Evolutionary conservation across 2,329 filamentous ascomycete genomes (phyloP).

Genomic region (Claviceps pusilla): DNA sequence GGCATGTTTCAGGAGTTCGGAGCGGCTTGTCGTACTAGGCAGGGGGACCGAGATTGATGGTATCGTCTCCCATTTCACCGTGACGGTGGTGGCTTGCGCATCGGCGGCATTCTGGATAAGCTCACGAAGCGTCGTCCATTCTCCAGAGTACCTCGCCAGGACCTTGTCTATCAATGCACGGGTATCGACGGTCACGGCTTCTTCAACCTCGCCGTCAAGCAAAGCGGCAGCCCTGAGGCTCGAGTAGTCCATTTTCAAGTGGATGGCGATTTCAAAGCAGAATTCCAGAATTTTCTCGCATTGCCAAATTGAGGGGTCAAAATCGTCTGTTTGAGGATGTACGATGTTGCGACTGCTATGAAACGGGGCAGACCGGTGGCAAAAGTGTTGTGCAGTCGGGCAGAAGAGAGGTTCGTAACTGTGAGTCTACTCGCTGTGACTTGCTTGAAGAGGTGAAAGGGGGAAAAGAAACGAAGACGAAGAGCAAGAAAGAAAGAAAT

Average conservation of each 20-base stretch:
- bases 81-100: conserved; percentile 77
- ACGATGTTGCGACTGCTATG: background rate
- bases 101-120: conserved; percentile 98
- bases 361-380: background rate
- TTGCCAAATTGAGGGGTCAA: background rate
- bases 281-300: background rate
- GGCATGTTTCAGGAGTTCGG: conserved; percentile 65
- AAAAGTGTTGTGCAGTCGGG: background rate
- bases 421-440: background rate
- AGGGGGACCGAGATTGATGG: conserved; percentile 70
- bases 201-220: conserved; percentile 74
- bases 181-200: conserved; percentile 95
- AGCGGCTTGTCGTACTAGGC: conserved; percentile 46
- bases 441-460: background rate
- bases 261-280: background rate
- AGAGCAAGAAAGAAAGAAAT: too few species aligned
- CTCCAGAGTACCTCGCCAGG: conserved; percentile 85
- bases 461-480: too few species aligned
- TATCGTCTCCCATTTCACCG: conserved; percentile 80
- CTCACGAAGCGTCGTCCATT: conserved; percentile 82
- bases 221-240: conserved; percentile 77
- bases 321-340: background rate
- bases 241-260: conserved; percentile 51
- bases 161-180: conserved; percentile 96
- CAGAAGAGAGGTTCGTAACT: background rate